phyloP scores from a whole-genome alignment of 2,329 filamentous ascomycete species.

The Ophidiomyces ophidiicola region DNA sequence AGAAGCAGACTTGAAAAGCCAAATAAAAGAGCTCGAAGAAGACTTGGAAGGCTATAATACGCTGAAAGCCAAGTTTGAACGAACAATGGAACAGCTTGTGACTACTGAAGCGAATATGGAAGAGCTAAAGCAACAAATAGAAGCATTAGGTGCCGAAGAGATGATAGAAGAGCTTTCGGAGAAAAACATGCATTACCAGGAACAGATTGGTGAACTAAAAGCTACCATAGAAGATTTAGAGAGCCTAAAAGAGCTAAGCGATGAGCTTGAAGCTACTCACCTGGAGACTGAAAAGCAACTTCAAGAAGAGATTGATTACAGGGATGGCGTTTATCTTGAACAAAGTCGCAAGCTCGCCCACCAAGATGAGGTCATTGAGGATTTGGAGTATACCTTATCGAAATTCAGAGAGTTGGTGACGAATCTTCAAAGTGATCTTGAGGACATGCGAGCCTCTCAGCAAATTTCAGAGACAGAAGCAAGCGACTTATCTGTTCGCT shows the following conservation, averaged over 20 bases:
- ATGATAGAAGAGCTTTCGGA: constrained; percentile 89
- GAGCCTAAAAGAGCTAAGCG: constrained; percentile 78
- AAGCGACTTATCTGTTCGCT: constrained; percentile 75
- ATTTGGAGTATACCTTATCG: constrained; percentile 79
- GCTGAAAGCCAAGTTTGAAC: constrained; percentile 57
- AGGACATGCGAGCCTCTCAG: constrained; percentile 84
- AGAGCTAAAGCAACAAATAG: constrained; percentile 80
- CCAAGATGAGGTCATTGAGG: constrained; percentile 68
- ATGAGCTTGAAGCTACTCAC: constrained; percentile 88
- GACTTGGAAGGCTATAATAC: constrained; percentile 56
- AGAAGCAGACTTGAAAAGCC: constrained; percentile 63
- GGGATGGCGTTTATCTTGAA: constrained; percentile 72
- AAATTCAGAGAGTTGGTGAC: constrained; percentile 82
- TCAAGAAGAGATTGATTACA: constrained; percentile 83
- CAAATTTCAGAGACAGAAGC: constrained; percentile 88
- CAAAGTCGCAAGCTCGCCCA: constrained; percentile 59
- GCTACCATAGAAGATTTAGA: constrained; percentile 77
- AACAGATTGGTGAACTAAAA: constrained; percentile 72
- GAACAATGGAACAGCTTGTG: constrained; percentile 58
- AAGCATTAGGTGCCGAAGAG: constrained; percentile 78
- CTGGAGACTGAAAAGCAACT: constrained; percentile 88
- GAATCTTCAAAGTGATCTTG: constrained; percentile 71
- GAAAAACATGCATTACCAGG: constrained; percentile 69
- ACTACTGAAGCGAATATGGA: constrained; percentile 64
- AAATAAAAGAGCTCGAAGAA: constrained; percentile 61